Evolutionary conservation across 169 alveolate genomes (phyloP), one percentile per base, ranked within the genome.

Genomic region (Plasmodium fragile): DNA sequence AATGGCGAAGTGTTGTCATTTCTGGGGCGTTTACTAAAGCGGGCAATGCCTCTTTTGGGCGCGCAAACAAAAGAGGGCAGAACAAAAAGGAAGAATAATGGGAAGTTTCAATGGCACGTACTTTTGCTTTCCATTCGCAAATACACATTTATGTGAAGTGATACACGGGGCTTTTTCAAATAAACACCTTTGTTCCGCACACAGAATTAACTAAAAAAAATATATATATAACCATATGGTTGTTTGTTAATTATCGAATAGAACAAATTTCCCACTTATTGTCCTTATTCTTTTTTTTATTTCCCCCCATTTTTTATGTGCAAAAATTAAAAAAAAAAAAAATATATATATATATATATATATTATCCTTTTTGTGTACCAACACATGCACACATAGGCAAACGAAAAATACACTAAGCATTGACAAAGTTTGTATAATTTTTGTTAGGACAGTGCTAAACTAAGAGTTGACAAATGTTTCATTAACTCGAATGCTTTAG

Each of bases 311-410:
- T 81, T 80, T 80, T 8, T 18, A 30, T 81, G 71, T 32, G 55
- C 75, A 65, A 18, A 65, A 22, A 8, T 1, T 16, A 65, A 59
- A 22, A 59, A 59, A 59, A 25, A 59, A 59, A 59, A 59, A 22
- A 25, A 65, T 22, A 28, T 28, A 55, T 22, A 28, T 28, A 55
- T 41, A 82, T 39, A 82, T 34, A 11, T 82, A 13, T 49, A 49
- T 49, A 49, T 49, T 10, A 49, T 4, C 73, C 22, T 13, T 71
- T 83, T 45, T 73, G 77, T n/a, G 59, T 36, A 52, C 30, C 32
- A 59, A 82, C 10, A 18, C 72, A 83, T 72, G 92, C 84, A 83
- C 83, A 73, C 36, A 34, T 41, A 83, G 83, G 83, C 92, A 83
- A 72, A 49, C 77, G 16, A 30, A 82, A 69, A 71, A 83, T 72